Evolutionary conservation across 805 yeast species (phyloP).

Genomic region (Yarrowia sp.): DNA sequence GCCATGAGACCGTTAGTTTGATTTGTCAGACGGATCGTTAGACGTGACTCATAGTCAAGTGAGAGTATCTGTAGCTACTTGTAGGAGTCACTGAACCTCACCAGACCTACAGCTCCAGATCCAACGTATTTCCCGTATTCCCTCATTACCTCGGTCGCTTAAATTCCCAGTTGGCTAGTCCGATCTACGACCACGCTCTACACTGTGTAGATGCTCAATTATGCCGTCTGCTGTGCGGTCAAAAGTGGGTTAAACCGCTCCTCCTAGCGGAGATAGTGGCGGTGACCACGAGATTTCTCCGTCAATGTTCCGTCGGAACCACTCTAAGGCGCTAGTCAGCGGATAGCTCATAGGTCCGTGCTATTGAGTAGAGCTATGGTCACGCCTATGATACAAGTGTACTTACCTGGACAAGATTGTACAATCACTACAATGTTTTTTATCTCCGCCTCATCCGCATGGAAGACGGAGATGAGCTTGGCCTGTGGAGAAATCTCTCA

Average conservation of each 20-base stretch:
- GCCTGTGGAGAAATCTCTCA: not conserved
- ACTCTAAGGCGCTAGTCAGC: not conserved
- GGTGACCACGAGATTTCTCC: not conserved
- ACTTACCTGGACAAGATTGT: too few relatives aligned
- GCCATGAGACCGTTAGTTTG: not conserved
- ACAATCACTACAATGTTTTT: too few relatives aligned
- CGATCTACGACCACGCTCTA: too few relatives aligned
- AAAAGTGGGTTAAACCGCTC: not conserved
- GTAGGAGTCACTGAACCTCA: too few relatives aligned
- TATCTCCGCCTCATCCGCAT: constrained; percentile 13
- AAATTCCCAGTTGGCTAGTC: not conserved
- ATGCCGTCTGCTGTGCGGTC: constrained; percentile 8
- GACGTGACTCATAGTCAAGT: too few relatives aligned
- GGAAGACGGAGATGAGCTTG: too few relatives aligned
- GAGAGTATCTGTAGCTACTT: too few relatives aligned
- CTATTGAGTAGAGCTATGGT: too few relatives aligned
- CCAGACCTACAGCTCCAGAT: too few relatives aligned
- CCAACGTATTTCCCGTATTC: too few relatives aligned
- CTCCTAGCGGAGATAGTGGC: constrained; percentile 15
- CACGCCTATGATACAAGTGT: too few relatives aligned
- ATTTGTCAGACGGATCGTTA: not conserved
- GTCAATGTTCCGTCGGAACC: constrained; percentile 4
- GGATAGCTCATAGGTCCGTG: not conserved
- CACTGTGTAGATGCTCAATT: not conserved
- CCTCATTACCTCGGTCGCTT: too few relatives aligned